phyloP scores from a whole-genome alignment of 2,329 filamentous ascomycete genomes.

The Beauveria sp. region DNA sequence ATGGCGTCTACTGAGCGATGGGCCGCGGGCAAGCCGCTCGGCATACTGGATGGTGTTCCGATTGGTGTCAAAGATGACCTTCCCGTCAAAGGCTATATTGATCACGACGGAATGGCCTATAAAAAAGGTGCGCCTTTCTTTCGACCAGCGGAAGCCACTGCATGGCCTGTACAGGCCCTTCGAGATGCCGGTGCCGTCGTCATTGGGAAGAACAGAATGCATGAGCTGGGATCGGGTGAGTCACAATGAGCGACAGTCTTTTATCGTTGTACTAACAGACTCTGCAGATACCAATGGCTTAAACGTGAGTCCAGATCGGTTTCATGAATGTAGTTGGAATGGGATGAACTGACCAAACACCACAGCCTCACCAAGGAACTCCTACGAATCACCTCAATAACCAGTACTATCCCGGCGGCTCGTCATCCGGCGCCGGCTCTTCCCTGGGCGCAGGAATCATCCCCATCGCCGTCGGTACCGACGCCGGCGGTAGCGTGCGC shows the following conservation, averaged over 20 bases:
- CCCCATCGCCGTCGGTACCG: constrained; percentile 67
- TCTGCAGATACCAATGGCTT: constrained; percentile 68
- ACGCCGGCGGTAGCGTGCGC: constrained; percentile 69
- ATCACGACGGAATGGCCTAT: constrained; percentile 55
- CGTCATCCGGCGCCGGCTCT: constrained; percentile 69
- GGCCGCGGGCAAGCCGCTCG: constrained; percentile 54
- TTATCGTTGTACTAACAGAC: neutral
- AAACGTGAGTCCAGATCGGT: constrained; percentile 42
- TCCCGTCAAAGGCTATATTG: constrained; percentile 61
- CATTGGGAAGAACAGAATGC: constrained; percentile 72
- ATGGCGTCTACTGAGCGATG: constrained; percentile 67
- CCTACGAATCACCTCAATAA: constrained; percentile 72
- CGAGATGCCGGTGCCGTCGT: constrained; percentile 68
- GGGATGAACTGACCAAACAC: constrained; percentile 30
- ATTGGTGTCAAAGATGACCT: constrained; percentile 80
- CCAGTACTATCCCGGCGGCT: constrained; percentile 72
- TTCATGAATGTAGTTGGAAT: neutral
- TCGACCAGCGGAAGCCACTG: constrained; percentile 46
- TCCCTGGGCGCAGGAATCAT: constrained; percentile 62
- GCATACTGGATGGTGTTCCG: constrained; percentile 73
- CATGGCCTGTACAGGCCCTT: constrained; percentile 64
- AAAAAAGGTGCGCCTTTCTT: constrained; percentile 45
- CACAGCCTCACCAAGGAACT: constrained; percentile 47
- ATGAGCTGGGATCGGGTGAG: constrained; percentile 64
- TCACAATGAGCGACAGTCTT: constrained; percentile 22